phyloP scores from a whole-genome alignment of 768 basidiomycete genomes.

The Agaricus blazei region DNA sequence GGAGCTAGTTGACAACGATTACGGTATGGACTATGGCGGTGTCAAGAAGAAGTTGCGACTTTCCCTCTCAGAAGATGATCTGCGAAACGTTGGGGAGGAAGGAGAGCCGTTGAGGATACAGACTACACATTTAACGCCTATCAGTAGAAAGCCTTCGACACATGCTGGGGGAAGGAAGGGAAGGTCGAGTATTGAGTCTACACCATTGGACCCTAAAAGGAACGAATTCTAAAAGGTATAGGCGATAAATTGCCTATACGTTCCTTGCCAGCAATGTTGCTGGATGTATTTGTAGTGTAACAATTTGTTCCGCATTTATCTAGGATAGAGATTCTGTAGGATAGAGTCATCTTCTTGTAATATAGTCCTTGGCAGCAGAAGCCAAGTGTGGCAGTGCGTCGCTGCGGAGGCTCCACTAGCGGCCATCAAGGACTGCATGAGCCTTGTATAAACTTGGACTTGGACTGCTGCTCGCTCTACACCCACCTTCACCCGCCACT shows the following conservation, averaged over 20 bases:
- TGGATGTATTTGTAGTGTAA: background rate
- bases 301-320: background rate
- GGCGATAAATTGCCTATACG: no score
- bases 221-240: background rate
- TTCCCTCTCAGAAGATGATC: conserved; percentile 24
- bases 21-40: conserved; percentile 19
- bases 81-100: conserved; percentile 25
- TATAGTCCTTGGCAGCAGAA: background rate
- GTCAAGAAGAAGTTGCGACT: conserved; percentile 20
- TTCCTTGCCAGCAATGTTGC: background rate
- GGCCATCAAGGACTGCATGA: background rate
- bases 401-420: conserved; percentile 5
- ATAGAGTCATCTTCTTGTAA: background rate
- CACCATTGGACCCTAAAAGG: conserved; percentile 25
- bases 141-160: conserved; percentile 62
- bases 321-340: background rate
- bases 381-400: background rate
- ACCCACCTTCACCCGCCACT: background rate
- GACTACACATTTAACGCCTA: conserved; percentile 41
- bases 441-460: background rate
- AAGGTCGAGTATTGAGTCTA: conserved; percentile 41
- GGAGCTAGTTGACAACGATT: background rate
- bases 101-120: conserved; percentile 29
- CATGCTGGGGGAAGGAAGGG: conserved; percentile 39
- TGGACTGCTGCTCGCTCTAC: background rate